Percentiles rank a stretch among this genome's conserved stretches.
These are phyloP conservation scores for Penicillium aurantiogriseum DNA, from an alignment of 2,329 filamentous ascomycete species.

Conservation along the genomic window DNA sequence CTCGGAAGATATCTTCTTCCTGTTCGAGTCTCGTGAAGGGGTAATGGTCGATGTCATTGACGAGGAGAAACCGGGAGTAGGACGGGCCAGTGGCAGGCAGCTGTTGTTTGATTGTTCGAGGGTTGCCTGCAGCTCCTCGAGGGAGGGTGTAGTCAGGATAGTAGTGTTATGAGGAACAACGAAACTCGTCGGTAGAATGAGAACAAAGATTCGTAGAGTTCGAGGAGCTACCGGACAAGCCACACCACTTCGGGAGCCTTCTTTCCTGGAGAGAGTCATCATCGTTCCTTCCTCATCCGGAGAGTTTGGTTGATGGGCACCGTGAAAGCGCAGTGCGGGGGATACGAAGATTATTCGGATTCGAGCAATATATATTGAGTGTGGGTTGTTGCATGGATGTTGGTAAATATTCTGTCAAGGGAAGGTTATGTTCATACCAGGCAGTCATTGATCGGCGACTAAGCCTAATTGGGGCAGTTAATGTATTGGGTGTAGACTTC, in stretches of 20 bases:
- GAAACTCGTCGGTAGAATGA: too few relatives aligned
- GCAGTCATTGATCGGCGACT: background rate
- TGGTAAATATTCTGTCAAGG: background rate
- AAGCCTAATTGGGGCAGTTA: background rate
- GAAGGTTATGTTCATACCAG: background rate
- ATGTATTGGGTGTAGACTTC: background rate
- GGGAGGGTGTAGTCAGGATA: background rate
- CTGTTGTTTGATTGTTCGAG: too few relatives aligned
- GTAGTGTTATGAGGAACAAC: background rate
- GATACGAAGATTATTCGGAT: background rate
- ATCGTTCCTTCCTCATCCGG: background rate
- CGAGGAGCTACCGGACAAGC: too few relatives aligned
- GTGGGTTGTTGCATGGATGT: background rate
- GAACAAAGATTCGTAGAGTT: too few relatives aligned
- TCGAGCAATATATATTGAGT: background rate
- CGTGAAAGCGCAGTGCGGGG: background rate
- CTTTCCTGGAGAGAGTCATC: too few relatives aligned
- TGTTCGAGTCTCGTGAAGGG: background rate
- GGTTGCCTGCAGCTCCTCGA: background rate
- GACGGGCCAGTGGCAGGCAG: background rate
- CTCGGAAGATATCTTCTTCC: background rate
- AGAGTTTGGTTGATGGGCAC: background rate
- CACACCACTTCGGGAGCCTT: too few relatives aligned
- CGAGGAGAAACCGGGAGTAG: background rate
- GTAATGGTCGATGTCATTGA: background rate